phyloP scores from a whole-genome alignment of 768 basidiomycete genomes.

The Mycena epipterygia region DNA sequence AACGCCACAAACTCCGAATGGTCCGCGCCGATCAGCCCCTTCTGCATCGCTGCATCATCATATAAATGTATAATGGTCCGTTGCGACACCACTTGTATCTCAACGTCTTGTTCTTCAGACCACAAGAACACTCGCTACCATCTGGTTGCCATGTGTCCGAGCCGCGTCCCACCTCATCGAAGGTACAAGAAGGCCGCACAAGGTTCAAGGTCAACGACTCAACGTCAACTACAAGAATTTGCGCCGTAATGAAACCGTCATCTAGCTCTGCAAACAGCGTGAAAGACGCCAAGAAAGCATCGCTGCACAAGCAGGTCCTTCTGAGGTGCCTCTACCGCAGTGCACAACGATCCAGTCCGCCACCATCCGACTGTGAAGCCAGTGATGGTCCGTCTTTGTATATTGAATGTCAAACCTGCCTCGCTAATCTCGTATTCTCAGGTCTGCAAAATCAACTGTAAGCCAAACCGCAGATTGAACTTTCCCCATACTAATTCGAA shows the following conservation, averaged over 20 bases:
- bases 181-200: slow-evolving; percentile 19
- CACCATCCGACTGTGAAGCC: neutral
- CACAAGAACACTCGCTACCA: neutral
- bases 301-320: slow-evolving; percentile 31
- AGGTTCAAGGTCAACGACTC: neutral
- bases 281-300: slow-evolving; percentile 2
- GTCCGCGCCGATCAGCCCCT: slow-evolving; percentile 15
- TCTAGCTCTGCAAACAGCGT: neutral
- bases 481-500: neutral
- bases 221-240: neutral
- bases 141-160: slow-evolving; percentile 7
- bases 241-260: neutral
- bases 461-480: neutral
- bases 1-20: neutral
- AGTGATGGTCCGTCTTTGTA: neutral
- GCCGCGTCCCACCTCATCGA: neutral
- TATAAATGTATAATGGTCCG: slow-evolving; percentile 11
- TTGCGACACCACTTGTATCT: neutral
- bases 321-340: slow-evolving; percentile 10
- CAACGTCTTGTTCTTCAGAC: neutral
- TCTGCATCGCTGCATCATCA: neutral
- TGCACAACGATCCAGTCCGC: slow-evolving; percentile 2
- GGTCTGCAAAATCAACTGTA: neutral
- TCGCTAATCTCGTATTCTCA: neutral
- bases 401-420: neutral